Percentiles rank a stretch among this genome's conserved stretches.
Evolutionary conservation across 768 basidiomycete genomes (phyloP).

Genomic region (Tricholoma saponaceum): DNA sequence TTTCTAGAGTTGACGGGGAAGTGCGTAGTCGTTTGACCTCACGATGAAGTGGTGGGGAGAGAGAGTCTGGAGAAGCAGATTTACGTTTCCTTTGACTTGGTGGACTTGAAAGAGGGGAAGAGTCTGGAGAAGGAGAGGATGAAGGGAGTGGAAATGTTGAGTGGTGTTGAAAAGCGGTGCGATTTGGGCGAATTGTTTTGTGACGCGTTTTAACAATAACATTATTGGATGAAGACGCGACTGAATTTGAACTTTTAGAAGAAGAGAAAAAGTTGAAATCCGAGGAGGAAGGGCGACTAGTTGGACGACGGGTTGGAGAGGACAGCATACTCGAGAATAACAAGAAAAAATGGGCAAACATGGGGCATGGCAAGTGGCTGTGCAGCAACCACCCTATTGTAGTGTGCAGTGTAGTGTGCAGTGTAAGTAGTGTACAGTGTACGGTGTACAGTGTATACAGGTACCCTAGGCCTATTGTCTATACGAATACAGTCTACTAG

Average conservation of each 20-base stretch:
- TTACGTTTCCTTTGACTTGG: constrained; percentile 32
- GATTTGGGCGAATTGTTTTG: constrained; percentile 13
- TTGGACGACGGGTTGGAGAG: constrained; percentile 13
- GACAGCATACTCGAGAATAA: constrained; percentile 15
- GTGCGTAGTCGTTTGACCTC: constrained; percentile 37
- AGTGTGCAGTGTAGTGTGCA: too few relatives aligned
- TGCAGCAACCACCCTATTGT: background rate
- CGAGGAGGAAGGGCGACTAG: constrained; percentile 17
- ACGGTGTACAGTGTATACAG: too few relatives aligned
- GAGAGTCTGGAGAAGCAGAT: constrained; percentile 12
- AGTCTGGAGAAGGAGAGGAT: constrained; percentile 16
- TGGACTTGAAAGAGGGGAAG: constrained; percentile 26
- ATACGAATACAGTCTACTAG: too few relatives aligned
- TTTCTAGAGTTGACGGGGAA: constrained; percentile 18
- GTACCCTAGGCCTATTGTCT: too few relatives aligned
- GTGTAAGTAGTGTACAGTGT: too few relatives aligned
- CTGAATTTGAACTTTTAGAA: constrained; percentile 20
- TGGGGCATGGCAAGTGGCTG: constrained; percentile 5
- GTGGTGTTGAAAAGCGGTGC: constrained; percentile 10
- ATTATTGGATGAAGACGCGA: constrained; percentile 25
- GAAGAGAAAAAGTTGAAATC: constrained; percentile 30
- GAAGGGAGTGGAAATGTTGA: constrained; percentile 1
- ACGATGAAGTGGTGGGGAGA: constrained; percentile 26
- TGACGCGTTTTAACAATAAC: constrained; percentile 30
- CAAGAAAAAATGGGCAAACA: too few relatives aligned